Base-by-base conservation (phyloP, 1,284 basidiomycete genomes). In the Psilocybe mexicana region DNA sequence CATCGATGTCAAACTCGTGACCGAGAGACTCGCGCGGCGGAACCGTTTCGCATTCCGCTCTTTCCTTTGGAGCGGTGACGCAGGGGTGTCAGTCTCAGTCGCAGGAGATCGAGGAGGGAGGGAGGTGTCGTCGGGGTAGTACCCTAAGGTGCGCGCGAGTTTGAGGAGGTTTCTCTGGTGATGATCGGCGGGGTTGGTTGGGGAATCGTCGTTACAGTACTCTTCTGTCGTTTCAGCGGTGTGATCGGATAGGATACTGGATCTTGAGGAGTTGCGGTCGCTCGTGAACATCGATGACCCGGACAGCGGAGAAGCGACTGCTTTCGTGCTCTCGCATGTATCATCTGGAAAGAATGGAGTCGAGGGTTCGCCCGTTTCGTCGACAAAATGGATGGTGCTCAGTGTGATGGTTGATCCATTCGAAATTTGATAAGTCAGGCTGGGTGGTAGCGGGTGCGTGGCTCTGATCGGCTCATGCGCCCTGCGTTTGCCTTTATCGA, bases 71-170 rank as follows among this genome's bases (percentile, higher is more conserved):
- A 14, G 38, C n/a, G 10, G 11, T 40, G 38, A 12, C 4, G 38
- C n/a, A 14, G 12, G 6, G 14, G n/a, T 40, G 38, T 40, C 11
- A 24, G 24, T 11, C 11, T 35, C 28, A 35, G 30, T 24, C 3
- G 36, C 7, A 14, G 18, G 18, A 18, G 30, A 11, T n/a, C 14
- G n/a, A 35, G 30, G 11, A 35, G 50, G 24, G 25, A 35, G 26
- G 24, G 47, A 18, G 7, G 43, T 6, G 28, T 43, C 48, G n/a
- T 47, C 52, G 12, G 65, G 63, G 28, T 59, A 49, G 40, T 66
- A 62, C 35, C 69, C 68, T 7, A 71, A 57, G 4, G 65, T 70
- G 23, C 65, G 63, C 25, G 65, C 57, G 14, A 71, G 59, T 48
- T 71, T 71, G 57, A 60, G 50, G 55, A 65, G 43, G 43, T 49